Evolutionary conservation across 768 basidiomycete species (phyloP).

Genomic region (Collybiopsis confluens): DNA sequence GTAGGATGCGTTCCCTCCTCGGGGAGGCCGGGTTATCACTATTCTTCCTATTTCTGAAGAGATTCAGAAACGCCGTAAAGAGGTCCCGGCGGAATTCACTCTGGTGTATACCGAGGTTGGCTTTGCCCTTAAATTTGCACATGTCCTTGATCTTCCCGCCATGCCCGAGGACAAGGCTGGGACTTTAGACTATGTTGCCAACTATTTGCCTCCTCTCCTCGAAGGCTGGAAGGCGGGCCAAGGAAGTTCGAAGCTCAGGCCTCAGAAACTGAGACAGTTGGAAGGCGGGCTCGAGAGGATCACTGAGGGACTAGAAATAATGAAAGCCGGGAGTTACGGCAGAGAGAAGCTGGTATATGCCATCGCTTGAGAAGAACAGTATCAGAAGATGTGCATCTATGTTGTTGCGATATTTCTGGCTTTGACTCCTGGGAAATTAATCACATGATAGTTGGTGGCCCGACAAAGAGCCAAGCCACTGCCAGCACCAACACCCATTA

Average conservation of each 20-base stretch:
- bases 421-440: too few species aligned
- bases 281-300: slow-evolving; percentile 3
- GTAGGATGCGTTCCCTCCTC: background rate
- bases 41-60: slow-evolving; percentile 2
- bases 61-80: slow-evolving; percentile 3
- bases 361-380: background rate
- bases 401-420: too few species aligned
- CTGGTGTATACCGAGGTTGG: slow-evolving; percentile 4
- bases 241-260: background rate
- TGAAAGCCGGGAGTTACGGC: slow-evolving; percentile 6
- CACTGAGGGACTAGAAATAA: slow-evolving; percentile 1
- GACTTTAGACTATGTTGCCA: background rate
- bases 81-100: slow-evolving; percentile 6
- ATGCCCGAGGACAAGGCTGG: slow-evolving; percentile 3
- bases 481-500: too few species aligned
- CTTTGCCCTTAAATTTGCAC: background rate
- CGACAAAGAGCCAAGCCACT: too few species aligned
- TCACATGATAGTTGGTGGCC: too few species aligned
- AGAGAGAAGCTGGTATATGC: slow-evolving; percentile 5
- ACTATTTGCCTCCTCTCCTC: background rate
- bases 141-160: background rate
- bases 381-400: background rate
- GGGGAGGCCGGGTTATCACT: background rate
- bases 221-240: slow-evolving; percentile 5
- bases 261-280: background rate